Percentiles rank a stretch among this genome's conserved stretches.
Conservation (phyloP, 768 basidiomycete genomes). For the Saitozyma podzolica region DNA sequence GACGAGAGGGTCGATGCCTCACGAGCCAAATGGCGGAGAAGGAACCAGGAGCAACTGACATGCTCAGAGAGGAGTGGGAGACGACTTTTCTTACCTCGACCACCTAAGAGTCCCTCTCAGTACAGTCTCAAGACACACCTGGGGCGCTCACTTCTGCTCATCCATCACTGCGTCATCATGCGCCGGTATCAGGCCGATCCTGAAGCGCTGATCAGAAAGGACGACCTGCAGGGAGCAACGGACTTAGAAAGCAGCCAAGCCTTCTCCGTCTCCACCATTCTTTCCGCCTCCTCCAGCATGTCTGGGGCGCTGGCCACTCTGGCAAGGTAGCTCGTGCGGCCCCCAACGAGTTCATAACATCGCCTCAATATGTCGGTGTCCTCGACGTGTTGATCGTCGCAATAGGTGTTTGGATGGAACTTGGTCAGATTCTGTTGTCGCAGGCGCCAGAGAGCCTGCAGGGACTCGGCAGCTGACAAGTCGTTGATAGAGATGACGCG, state of each 20-base stretch:
- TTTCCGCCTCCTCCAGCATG: slow-evolving; percentile 64
- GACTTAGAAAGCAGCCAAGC: slow-evolving; percentile 72
- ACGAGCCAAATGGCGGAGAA: slow-evolving; percentile 70
- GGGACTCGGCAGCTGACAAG: slow-evolving; percentile 63
- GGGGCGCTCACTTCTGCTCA: slow-evolving; percentile 62
- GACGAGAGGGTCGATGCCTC: slow-evolving; percentile 16
- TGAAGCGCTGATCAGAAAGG: slow-evolving; percentile 3
- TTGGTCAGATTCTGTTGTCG: slow-evolving; percentile 52
- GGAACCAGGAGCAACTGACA: slow-evolving; percentile 68
- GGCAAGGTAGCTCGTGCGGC: slow-evolving; percentile 74
- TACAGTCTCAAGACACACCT: background rate
- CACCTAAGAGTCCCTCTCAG: too few species aligned
- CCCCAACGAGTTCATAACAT: slow-evolving; percentile 68
- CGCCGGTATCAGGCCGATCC: slow-evolving; percentile 74
- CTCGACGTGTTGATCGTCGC: slow-evolving; percentile 26
- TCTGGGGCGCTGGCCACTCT: slow-evolving; percentile 65
- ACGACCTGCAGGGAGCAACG: slow-evolving; percentile 7
- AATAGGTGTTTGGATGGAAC: background rate
- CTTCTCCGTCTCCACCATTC: slow-evolving; percentile 70
- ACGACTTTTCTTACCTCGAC: background rate
- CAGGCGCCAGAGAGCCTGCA: slow-evolving; percentile 61
- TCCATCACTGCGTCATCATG: slow-evolving; percentile 67
- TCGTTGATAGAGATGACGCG: slow-evolving; percentile 73
- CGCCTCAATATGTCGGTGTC: slow-evolving; percentile 56
- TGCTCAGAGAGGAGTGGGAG: slow-evolving; percentile 5